phyloP scores from a whole-genome alignment of 2,329 filamentous ascomycete genomes.

The Blumeria graminis region DNA sequence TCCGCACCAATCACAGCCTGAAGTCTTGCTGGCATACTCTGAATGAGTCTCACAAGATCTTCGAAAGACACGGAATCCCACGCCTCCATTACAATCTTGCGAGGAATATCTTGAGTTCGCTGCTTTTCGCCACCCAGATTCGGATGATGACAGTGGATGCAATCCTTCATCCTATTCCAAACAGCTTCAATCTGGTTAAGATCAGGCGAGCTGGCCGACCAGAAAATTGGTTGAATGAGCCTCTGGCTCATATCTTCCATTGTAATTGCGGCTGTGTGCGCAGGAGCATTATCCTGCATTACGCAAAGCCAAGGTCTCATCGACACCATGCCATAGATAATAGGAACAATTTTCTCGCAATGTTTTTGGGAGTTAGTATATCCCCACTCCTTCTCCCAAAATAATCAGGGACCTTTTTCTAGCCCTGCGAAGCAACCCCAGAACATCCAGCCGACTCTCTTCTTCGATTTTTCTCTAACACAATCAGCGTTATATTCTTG shows the following conservation, averaged over 20 bases:
- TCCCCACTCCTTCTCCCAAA: background rate
- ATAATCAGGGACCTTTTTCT: background rate
- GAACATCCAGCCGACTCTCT: background rate
- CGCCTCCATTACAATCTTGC: slow-evolving; percentile 4
- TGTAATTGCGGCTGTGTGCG: too few relatives aligned
- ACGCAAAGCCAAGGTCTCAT: background rate
- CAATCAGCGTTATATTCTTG: background rate
- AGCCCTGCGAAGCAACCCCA: background rate
- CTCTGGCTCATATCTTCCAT: too few relatives aligned
- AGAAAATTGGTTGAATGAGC: slow-evolving; percentile 2
- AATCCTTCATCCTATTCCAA: slow-evolving; percentile 8
- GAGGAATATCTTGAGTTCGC: slow-evolving; percentile 4
- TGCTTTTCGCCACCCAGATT: slow-evolving; percentile 1
- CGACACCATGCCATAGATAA: background rate
- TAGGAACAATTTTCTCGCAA: background rate
- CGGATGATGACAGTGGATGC: slow-evolving; percentile 6
- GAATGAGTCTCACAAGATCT: slow-evolving; percentile 2
- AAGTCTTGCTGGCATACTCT: slow-evolving; percentile 1
- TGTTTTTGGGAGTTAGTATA: background rate
- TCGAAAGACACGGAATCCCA: slow-evolving; percentile 6
- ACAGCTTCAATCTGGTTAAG: slow-evolving; percentile 6
- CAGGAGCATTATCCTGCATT: background rate
- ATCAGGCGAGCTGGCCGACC: slow-evolving; percentile 5
- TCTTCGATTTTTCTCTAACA: background rate
- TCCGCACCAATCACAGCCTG: slow-evolving; percentile 2